Evolutionary conservation across 1,284 basidiomycete species (phyloP).

Genomic region (Pterula multifida): DNA sequence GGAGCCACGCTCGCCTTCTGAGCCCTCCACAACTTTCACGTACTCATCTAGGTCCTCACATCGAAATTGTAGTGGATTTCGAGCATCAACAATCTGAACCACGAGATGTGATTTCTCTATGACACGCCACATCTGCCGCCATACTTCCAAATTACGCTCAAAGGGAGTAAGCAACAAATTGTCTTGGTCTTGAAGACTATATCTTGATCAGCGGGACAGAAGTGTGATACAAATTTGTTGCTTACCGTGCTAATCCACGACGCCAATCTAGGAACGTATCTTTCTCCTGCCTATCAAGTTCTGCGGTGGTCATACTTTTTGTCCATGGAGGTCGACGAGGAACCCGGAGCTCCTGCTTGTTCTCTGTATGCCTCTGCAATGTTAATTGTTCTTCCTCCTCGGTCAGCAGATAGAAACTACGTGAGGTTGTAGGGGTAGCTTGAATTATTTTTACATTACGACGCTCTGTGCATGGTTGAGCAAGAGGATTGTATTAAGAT

Average conservation of each 20-base stretch:
- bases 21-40: constrained; percentile 67
- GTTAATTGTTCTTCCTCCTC: constrained; percentile 77
- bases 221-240: constrained; percentile 7
- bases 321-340: constrained; percentile 84
- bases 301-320: constrained; percentile 58
- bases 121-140: constrained; percentile 94
- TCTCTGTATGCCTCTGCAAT: constrained; percentile 59
- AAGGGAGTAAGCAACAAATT: constrained; percentile 85
- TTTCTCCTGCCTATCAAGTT: constrained; percentile 82
- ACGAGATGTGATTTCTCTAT: constrained; percentile 88
- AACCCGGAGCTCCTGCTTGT: constrained; percentile 66
- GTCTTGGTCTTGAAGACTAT: constrained; percentile 68
- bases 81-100: constrained; percentile 92
- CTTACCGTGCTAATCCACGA: constrained; percentile 76
- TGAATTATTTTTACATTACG: constrained; percentile 86
- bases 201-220: constrained; percentile 1
- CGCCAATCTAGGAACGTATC: constrained; percentile 87
- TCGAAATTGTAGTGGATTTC: constrained; percentile 85
- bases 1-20: constrained; percentile 67
- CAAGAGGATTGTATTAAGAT: constrained; percentile 2
- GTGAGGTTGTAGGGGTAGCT: constrained; percentile 29
- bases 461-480: constrained; percentile 45
- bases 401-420: constrained; percentile 84
- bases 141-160: constrained; percentile 92
- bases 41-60: constrained; percentile 89